Conservation (phyloP, 305 asterid genomes). For the Fraxinus nigra region DNA sequence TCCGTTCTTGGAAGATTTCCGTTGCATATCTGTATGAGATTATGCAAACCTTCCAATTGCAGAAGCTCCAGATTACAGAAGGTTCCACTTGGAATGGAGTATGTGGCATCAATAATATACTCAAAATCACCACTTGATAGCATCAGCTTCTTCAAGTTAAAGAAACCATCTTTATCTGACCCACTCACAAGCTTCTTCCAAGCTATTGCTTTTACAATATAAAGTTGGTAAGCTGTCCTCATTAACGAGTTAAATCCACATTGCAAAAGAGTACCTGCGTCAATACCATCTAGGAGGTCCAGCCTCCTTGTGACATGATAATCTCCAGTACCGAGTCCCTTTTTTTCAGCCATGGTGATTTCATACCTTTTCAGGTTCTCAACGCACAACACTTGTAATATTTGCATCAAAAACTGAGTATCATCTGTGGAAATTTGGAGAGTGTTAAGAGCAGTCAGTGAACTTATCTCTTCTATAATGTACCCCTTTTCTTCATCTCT, state of each 20-base stretch:
- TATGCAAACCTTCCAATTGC: not conserved
- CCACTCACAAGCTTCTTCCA: not conserved
- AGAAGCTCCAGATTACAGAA: not conserved
- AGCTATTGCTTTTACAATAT: not conserved
- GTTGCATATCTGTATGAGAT: not conserved
- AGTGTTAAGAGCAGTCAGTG: not conserved
- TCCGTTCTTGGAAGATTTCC: not conserved
- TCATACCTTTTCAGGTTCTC: not conserved
- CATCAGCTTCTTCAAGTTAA: not conserved
- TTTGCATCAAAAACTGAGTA: not conserved
- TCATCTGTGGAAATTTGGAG: slow-evolving; percentile 1
- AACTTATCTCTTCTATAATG: not conserved
- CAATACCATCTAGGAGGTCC: not conserved
- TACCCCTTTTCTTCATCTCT: not conserved
- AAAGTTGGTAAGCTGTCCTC: not conserved
- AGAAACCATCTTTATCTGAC: not conserved
- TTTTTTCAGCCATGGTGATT: not conserved
- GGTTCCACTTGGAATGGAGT: not conserved
- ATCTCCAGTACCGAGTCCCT: not conserved
- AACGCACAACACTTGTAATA: not conserved
- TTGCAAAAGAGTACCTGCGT: not conserved
- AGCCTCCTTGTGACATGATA: not conserved
- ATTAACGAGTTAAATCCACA: not conserved
- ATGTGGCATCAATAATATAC: not conserved
- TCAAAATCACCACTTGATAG: not conserved